Conservation (phyloP, 805 yeast genomes). For the Starmerella powellii region DNA sequence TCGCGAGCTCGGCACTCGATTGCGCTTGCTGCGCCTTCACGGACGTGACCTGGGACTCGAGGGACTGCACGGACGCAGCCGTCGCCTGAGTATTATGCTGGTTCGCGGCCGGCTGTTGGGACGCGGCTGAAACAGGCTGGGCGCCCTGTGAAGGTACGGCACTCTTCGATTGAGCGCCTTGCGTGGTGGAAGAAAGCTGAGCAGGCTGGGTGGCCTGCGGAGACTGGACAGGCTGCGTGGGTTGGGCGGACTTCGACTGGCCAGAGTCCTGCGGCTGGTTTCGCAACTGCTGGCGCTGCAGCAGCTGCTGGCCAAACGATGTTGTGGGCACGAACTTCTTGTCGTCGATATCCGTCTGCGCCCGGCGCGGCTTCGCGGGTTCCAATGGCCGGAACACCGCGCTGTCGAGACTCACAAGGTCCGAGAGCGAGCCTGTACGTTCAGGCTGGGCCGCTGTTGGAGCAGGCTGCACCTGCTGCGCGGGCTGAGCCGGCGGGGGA, state of each 20-base stretch:
- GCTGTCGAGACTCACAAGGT: slow-evolving; percentile 24
- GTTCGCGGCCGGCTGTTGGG: too few relatives aligned
- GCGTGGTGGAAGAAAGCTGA: too few relatives aligned
- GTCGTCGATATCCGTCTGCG: slow-evolving; percentile 9
- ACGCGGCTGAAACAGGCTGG: too few relatives aligned
- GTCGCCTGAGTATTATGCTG: too few relatives aligned
- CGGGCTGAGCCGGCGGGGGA: too few relatives aligned
- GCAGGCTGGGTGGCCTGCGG: not conserved
- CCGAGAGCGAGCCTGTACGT: slow-evolving; percentile 23
- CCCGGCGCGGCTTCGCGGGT: slow-evolving; percentile 12
- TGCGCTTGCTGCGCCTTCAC: slow-evolving; percentile 14
- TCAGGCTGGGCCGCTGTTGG: not conserved
- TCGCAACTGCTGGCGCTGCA: slow-evolving; percentile 33
- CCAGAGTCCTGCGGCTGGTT: slow-evolving; percentile 26
- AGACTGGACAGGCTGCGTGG: not conserved
- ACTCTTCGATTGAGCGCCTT: too few relatives aligned
- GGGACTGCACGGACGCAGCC: not conserved
- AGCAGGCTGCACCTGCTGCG: not conserved
- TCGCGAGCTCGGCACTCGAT: slow-evolving; percentile 67
- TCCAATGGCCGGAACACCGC: slow-evolving; percentile 21
- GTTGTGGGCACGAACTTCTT: slow-evolving; percentile 65
- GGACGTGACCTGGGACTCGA: slow-evolving; percentile 9
- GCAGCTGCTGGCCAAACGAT: slow-evolving; percentile 66
- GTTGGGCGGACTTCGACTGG: not conserved
- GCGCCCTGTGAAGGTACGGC: too few relatives aligned